Conservation (phyloP, 352 stramenopile genomes). For the Phytophthora cajani region DNA sequence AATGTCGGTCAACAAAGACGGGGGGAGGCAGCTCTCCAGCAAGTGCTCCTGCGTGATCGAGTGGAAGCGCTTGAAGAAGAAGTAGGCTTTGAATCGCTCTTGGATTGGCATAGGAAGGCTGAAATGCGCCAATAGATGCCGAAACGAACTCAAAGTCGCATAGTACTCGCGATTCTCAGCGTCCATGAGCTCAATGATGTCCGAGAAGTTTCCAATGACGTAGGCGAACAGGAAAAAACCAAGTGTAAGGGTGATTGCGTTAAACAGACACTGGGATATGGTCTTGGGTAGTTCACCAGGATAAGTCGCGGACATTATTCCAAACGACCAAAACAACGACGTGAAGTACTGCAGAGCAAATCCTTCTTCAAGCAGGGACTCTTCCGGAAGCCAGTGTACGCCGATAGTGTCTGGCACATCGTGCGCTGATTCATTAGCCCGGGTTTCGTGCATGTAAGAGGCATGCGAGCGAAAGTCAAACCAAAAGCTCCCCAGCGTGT, state of each 20-base stretch:
- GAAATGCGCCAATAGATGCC: slow-evolving; percentile 67
- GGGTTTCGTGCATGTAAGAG: slow-evolving; percentile 23
- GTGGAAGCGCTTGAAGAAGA: slow-evolving; percentile 78
- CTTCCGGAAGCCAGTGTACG: slow-evolving; percentile 42
- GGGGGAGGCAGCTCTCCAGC: slow-evolving; percentile 66
- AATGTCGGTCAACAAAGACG: slow-evolving; percentile 73
- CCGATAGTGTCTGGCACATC: slow-evolving; percentile 18
- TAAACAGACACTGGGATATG: slow-evolving; percentile 57
- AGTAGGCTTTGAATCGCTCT: slow-evolving; percentile 68
- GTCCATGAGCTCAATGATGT: slow-evolving; percentile 76
- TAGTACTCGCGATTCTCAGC: slow-evolving; percentile 75
- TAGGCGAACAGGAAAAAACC: slow-evolving; percentile 82
- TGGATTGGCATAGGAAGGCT: slow-evolving; percentile 45
- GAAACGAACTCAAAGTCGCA: slow-evolving; percentile 54
- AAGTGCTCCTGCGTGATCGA: slow-evolving; percentile 78
- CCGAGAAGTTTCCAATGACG: slow-evolving; percentile 74
- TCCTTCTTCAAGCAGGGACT: slow-evolving; percentile 34
- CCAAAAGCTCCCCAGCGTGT: slow-evolving; percentile 67
- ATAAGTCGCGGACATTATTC: slow-evolving; percentile 67
- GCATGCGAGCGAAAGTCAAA: slow-evolving; percentile 55
- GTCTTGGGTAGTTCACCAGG: slow-evolving; percentile 61
- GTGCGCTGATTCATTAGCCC: neutral
- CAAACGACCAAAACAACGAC: slow-evolving; percentile 75
- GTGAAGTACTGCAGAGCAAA: slow-evolving; percentile 59
- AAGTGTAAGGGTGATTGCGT: slow-evolving; percentile 59